A percentile compares a stretch with the other conserved stretches of the same genome.
These are phyloP conservation scores for Luzula sylvatica DNA, from an alignment of 176 grass and related monocot species.

Conservation along the genomic window DNA sequence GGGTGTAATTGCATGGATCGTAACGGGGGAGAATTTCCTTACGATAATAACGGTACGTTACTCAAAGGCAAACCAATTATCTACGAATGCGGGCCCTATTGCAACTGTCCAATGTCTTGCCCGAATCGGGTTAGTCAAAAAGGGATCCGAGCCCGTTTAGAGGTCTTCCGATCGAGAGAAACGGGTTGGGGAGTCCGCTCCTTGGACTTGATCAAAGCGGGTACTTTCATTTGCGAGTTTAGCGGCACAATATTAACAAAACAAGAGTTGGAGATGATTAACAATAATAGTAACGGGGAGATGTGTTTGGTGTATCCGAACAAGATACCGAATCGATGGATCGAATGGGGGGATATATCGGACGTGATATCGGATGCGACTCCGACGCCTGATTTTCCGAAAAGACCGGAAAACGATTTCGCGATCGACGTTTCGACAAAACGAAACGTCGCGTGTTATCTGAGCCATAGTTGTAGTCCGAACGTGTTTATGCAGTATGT, in stretches of 20 bases:
- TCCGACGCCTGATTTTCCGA: constrained; percentile 40
- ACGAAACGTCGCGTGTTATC: constrained; percentile 97
- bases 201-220: constrained; percentile 87
- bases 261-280: constrained; percentile 53
- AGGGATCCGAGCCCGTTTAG: constrained; percentile 56
- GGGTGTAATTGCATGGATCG: constrained; percentile 68
- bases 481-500: constrained; percentile 95
- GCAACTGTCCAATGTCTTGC: constrained; percentile 66
- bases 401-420: constrained; percentile 45
- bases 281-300: constrained; percentile 34
- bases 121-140: constrained; percentile 91
- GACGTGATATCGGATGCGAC: constrained; percentile 67
- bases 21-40: constrained; percentile 79
- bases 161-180: constrained; percentile 85
- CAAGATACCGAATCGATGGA: constrained; percentile 69
- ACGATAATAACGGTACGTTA: constrained; percentile 56
- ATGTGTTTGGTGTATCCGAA: constrained; percentile 75
- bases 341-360: constrained; percentile 95
- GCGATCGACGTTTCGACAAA: constrained; percentile 80
- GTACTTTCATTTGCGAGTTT: constrained; percentile 84
- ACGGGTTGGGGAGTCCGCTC: constrained; percentile 96
- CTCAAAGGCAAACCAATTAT: constrained; percentile 76
- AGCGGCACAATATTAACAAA: constrained; percentile 80
- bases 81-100: constrained; percentile 75
- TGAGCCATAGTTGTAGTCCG: constrained; percentile 94